Percentiles rank a stretch among this genome's conserved stretches.
Conservation (phyloP, 2,329 filamentous ascomycete species). For the Diaporthe aspalathi region DNA sequence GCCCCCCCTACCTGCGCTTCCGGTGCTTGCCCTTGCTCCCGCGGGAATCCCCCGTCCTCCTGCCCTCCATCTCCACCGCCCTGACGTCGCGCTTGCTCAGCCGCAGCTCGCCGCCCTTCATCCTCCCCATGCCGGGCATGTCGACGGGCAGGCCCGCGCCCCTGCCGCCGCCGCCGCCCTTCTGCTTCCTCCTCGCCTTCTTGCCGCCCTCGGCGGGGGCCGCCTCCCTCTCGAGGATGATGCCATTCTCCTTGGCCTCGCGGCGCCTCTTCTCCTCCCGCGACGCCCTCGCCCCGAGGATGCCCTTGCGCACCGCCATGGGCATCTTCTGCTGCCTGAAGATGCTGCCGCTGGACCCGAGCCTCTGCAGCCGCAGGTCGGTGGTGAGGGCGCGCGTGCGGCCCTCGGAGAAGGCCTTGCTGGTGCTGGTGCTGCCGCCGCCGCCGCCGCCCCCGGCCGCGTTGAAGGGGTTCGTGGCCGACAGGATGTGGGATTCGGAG, state of each 20-base stretch:
- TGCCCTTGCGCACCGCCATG: conserved; percentile 87
- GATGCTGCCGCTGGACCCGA: conserved; percentile 82
- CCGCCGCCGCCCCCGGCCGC: conserved; percentile 52
- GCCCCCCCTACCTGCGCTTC: conserved; percentile 49
- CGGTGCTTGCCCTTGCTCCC: conserved; percentile 45
- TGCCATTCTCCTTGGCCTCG: conserved; percentile 90
- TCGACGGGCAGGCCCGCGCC: conserved; percentile 71
- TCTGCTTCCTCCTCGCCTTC: conserved; percentile 52
- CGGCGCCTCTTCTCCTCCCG: conserved; percentile 78
- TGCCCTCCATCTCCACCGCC: conserved; percentile 77
- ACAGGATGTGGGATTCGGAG: conserved; percentile 89
- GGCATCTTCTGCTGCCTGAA: conserved; percentile 89
- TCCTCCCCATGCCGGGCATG: conserved; percentile 81
- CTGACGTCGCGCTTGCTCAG: conserved; percentile 82
- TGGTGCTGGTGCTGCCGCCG: conserved; percentile 48
- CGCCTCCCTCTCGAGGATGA: conserved; percentile 77
- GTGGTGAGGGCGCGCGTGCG: conserved; percentile 83
- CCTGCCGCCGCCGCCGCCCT: conserved; percentile 51
- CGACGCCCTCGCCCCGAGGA: conserved; percentile 71
- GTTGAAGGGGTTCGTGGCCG: conserved; percentile 61
- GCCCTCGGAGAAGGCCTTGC: conserved; percentile 65
- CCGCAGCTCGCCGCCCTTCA: conserved; percentile 81
- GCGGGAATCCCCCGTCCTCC: conserved; percentile 47
- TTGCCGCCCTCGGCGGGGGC: conserved; percentile 49
- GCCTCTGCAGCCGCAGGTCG: conserved; percentile 83